Base-by-base conservation (phyloP, 2,329 filamentous ascomycete species). In the Trichoderma guizhouense region DNA sequence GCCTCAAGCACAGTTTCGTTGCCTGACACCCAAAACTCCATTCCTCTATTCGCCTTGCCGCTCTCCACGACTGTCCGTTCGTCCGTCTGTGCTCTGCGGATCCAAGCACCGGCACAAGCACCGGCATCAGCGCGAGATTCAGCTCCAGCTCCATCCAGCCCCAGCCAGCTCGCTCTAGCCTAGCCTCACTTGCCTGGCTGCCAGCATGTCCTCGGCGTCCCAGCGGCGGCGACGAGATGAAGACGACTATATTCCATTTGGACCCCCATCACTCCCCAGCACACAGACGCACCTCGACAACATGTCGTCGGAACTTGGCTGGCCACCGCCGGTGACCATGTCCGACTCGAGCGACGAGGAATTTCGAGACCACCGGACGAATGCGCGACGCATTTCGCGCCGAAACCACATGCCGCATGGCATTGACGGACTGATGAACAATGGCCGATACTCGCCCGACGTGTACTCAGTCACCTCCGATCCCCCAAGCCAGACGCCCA, bases 181-280 rank as follows among this genome's bases (percentile, higher is more conserved):
- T 32, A 28, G 65, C 26, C 34, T 28, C 18, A 21, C 34, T 43
- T 26, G 65, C 65, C 28, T 60, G n/a, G 55, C 53, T 26, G 65
- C 65, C 55, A 61, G 65, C 67, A 69, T 69, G 67, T 47, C 67
- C 39, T 69, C 67, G 43, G 39, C 57, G 28, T 69, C 67, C 3
- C 67, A 69, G 34, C 67, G 39, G 28, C 67, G 67, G 30, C 67
- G 67, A 47, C 67, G 67, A 62, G 67, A 69, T 53, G 67, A 69
- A 62, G 67, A 69, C 55, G 67, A 69, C 36, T 69, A 69, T 6
- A 69, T 69, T n/a, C 67, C 67, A 21, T 69, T 69, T 61, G 67
- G 67, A 53, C 67, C 67, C 26, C 67, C 67, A 9, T 69, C 67
- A 36, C 67, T 69, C 28, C 67, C 67, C 57, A 69, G 36, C 39